Base-by-base conservation (phyloP, 495 filamentous ascomycete genomes). In the Neurospora terricola region DNA sequence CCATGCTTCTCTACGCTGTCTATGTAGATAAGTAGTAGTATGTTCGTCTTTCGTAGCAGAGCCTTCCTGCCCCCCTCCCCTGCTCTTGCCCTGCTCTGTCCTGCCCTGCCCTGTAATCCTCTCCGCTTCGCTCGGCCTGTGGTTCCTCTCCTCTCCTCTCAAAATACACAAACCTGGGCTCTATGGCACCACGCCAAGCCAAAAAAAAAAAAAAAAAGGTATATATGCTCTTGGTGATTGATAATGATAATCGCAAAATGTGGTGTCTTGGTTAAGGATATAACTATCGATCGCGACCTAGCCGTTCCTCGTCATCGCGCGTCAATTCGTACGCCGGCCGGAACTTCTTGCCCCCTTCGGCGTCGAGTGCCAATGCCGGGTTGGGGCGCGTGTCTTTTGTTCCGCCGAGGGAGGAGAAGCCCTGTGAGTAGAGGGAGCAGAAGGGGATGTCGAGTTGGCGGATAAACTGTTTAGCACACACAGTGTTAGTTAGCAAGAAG, bases 321-420 rank as follows among this genome's bases (percentile, higher is more conserved):
- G 89, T 86, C 72, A 98, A 82, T 78, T 96, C 91, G 81, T 96
- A 98, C 5, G 96, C 96, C 9, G 96, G 96, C 39, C 91, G 81
- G 78, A 92, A 97, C 18, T 79, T 82, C 59, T 78, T 78, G 34
- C 34, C 34, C 14, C 75, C 78, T 3, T 79, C 81, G 3, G 34
- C 71, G 14, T 81, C 80, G 12, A 86, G 78, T 73, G 83, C 86
- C 74, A 98, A 82, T 48, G 84, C 88, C 16, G 96, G 96, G 77
- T 99, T 99, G 11, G 93, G 95, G 74, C 91, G 87, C 5, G 96
- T 99, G 84, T 99, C 94, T 34, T 87, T 90, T n/a, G 88, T 92
- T 3, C 96, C 94, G 3, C 96, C 96, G 8, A 99, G 84, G 66
- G 90, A 93, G 5, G 96, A 77, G 70, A 76, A 80, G 11, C 83